These are phyloP conservation scores for Nitzschia inconspicua DNA, from an alignment of 108 stramenopile species.

Conservation along the genomic window DNA sequence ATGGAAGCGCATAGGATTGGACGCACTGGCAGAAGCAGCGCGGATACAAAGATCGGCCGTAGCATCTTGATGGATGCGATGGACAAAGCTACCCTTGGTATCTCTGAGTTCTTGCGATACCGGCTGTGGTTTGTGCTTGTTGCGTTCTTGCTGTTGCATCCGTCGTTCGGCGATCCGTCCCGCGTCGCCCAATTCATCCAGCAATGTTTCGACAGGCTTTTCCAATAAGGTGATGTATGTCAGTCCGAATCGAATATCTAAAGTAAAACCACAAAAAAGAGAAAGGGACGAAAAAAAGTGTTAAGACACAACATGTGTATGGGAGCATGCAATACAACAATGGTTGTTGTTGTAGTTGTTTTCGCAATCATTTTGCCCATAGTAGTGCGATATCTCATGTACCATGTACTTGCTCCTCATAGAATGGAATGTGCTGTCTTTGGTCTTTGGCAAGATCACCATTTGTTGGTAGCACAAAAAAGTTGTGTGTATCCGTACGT, in stretches of 20 bases:
- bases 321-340: no score
- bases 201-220: constrained; percentile 28
- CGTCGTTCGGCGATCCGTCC: constrained; percentile 15
- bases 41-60: constrained; percentile 29
- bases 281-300: no score
- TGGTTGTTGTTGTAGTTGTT: no score
- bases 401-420: no score
- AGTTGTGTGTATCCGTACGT: constrained; percentile 11
- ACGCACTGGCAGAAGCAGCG: not conserved
- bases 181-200: constrained; percentile 21
- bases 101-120: constrained; percentile 26
- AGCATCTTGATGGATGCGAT: constrained; percentile 22
- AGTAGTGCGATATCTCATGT: no score
- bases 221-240: constrained; percentile 21
- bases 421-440: no score
- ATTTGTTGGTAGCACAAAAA: not conserved
- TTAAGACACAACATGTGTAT: no score
- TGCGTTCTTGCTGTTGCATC: not conserved
- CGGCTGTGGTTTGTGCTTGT: constrained; percentile 24
- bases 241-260: not conserved
- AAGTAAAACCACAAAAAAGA: constrained; percentile 5
- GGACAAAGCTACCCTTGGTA: constrained; percentile 24
- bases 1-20: constrained; percentile 19
- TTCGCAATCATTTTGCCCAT: no score
- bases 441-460: no score